phyloP scores from a whole-genome alignment of 768 basidiomycete species.

The Kwoniella sp. region DNA sequence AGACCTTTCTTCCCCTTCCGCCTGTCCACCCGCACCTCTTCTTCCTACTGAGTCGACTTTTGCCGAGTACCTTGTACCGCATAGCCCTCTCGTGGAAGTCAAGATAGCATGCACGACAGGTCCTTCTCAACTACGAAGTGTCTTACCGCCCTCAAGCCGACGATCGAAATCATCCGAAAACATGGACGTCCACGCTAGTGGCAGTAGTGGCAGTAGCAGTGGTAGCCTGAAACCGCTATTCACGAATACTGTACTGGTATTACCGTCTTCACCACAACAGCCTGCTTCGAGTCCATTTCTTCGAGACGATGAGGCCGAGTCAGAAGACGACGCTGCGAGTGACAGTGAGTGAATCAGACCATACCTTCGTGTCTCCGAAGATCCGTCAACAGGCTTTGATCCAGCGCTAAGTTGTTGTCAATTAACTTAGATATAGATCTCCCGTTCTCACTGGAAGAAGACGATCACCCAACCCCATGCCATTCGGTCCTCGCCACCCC shows the following conservation, averaged over 20 bases:
- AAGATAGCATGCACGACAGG: slow-evolving; percentile 9
- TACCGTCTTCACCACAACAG: neutral
- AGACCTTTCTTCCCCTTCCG: neutral
- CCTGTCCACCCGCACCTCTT: neutral
- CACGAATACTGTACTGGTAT: neutral
- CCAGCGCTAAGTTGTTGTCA: too few species aligned
- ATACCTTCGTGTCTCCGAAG: too few species aligned
- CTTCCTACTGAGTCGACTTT: neutral
- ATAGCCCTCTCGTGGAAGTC: neutral
- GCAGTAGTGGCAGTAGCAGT: neutral
- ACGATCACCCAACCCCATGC: neutral
- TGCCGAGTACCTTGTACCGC: neutral
- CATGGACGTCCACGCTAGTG: neutral
- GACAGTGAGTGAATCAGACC: neutral
- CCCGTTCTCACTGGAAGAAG: slow-evolving; percentile 11
- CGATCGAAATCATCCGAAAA: neutral
- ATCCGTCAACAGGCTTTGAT: neutral
- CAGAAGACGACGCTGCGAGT: neutral
- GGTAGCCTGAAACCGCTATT: neutral
- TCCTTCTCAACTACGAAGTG: slow-evolving; percentile 10
- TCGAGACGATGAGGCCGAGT: neutral
- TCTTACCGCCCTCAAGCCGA: neutral
- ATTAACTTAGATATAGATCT: slow-evolving; percentile 10
- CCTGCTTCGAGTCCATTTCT: neutral
- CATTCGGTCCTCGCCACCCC: slow-evolving; percentile 17